Conservation (phyloP, 129 eudicot genomes). For the Flaveria sonorensis region DNA sequence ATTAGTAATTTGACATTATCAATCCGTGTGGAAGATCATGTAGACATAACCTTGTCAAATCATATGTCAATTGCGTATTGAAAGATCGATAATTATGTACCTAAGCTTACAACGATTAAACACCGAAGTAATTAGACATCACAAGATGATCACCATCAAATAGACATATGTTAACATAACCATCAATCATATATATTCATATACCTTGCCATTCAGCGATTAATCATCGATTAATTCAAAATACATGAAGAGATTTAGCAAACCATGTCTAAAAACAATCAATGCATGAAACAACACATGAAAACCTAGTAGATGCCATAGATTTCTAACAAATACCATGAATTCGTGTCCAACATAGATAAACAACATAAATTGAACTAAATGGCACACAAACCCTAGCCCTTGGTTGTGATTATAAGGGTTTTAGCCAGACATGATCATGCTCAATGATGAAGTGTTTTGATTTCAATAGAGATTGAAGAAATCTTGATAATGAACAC, state of each 20-base stretch:
- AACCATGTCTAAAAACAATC: neutral
- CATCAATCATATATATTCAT: neutral
- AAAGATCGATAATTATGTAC: neutral
- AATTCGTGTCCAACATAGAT: neutral
- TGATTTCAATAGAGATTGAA: neutral
- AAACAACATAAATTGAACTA: neutral
- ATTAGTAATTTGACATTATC: neutral
- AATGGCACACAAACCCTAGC: neutral
- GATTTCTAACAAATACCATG: neutral
- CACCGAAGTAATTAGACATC: neutral
- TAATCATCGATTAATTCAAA: neutral
- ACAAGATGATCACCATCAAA: conserved; percentile 6
- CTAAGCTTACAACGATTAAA: neutral
- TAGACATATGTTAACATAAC: neutral
- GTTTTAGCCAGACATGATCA: conserved; percentile 1
- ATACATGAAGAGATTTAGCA: neutral
- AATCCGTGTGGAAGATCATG: neutral
- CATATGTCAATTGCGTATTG: neutral
- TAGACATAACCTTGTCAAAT: neutral
- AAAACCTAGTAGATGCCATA: neutral
- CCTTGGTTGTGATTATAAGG: conserved; percentile 7
- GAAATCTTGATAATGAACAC: neutral
- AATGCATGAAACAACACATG: neutral
- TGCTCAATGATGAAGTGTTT: neutral
- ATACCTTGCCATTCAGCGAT: neutral